A percentile compares a stretch with the other conserved stretches of the same genome.
Evolutionary conservation across 2,329 filamentous ascomycete species (phyloP).

Genomic region (Allantophomopsis cytisporea): DNA sequence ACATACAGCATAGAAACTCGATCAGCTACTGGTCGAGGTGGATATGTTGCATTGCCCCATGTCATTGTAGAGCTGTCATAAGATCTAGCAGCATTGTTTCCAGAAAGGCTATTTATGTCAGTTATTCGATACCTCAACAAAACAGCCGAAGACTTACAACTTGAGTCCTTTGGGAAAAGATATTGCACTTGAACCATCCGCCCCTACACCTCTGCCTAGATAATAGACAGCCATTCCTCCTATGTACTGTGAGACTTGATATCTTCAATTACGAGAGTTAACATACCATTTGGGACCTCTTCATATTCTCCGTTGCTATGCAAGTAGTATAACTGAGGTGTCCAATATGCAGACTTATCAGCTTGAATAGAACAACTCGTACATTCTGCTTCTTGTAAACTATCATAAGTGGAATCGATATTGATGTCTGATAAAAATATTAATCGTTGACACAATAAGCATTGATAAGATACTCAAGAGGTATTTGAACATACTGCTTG

Average conservation of each 20-base stretch:
- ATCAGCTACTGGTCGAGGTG: conserved; percentile 18
- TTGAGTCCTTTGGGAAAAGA: conserved; percentile 43
- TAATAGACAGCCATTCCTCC: conserved; percentile 33
- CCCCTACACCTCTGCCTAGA: conserved; percentile 40
- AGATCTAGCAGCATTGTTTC: conserved; percentile 27
- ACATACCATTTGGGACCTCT: conserved; percentile 35
- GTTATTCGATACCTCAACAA: no score
- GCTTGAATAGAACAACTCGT: conserved; percentile 66
- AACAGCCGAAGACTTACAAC: conserved; percentile 22
- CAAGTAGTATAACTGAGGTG: conserved; percentile 57
- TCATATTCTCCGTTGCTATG: conserved; percentile 37
- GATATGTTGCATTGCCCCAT: conserved; percentile 19
- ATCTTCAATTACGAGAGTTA: no score
- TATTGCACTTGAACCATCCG: conserved; percentile 20
- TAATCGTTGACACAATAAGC: neutral
- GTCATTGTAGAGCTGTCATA: conserved; percentile 17
- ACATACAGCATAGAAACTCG: conserved; percentile 17
- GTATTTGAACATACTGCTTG: neutral
- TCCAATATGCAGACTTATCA: conserved; percentile 77
- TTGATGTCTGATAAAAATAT: conserved; percentile 39
- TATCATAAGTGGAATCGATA: conserved; percentile 35
- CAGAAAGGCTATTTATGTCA: conserved; percentile 25
- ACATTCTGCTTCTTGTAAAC: conserved; percentile 47
- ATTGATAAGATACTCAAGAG: neutral
- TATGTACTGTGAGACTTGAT: no score